Base-by-base conservation (phyloP, 169 alveolate genomes). In the Eimeria sp. region DNA sequence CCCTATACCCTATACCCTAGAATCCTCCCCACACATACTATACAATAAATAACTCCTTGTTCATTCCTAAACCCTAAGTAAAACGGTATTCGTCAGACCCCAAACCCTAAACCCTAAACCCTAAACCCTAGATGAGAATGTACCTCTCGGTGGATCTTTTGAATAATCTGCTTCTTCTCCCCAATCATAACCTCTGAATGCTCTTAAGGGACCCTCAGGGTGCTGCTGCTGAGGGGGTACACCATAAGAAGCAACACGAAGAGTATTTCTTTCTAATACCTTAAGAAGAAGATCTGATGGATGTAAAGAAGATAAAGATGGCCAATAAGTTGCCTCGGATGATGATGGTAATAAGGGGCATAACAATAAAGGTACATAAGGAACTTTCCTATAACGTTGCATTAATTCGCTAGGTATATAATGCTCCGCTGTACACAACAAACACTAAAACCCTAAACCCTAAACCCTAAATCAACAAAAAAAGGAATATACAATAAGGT, bases 131-230 rank as follows among this genome's bases (percentile, higher is more conserved):
- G 43, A 27, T 20, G 27, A 65, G 10, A 3, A 10, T 83, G 1
- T 18, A 87, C 94, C 94, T 2, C 9, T 2, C 27, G 83, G 83
- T 5, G 80, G 94, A 7, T 30, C 65, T 18, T 65, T 27, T 65
- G 88, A 49, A 87, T 89, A 89, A 54, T 89, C 70, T 18, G 84
- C 95, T 75, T 89, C 95, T 14, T 89, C 72, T 51, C 87, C 87
- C 95, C 95, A 89, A 84, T 89, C 51, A 70, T n/a, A 89, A 43
- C 95, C 95, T 20, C 65, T 30, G 1, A 13, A 40, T 14, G 95
- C 75, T 25, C 80, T 51, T 9, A 5, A 2, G 10, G 54, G 25
- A 0, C 54, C 88, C 43, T 49, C 73, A 11, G 51, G 63, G 86
- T 47, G 34, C 67, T 63, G 43, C 30, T 65, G 61, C 49, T 61